phyloP scores from a whole-genome alignment of 805 yeast species.

The Ogataea ramenticola region DNA sequence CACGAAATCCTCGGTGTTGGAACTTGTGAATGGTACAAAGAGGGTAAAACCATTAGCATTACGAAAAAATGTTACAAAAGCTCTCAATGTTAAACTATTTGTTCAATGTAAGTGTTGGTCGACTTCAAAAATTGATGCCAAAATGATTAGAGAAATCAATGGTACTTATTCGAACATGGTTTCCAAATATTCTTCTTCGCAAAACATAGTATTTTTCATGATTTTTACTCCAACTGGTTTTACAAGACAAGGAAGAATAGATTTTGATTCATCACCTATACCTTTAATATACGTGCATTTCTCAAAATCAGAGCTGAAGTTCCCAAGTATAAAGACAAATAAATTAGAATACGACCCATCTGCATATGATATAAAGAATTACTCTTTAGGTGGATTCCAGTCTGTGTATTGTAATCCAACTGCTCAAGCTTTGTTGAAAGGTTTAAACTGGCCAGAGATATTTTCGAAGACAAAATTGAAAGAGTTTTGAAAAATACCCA shows the following conservation, averaged over 20 bases:
- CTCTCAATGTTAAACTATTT: slow-evolving; percentile 31
- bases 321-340: neutral
- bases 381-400: slow-evolving; percentile 30
- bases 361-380: slow-evolving; percentile 28
- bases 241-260: slow-evolving; percentile 39
- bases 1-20: slow-evolving; percentile 4
- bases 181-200: slow-evolving; percentile 4
- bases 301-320: slow-evolving; percentile 19
- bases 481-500: no score
- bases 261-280: slow-evolving; percentile 35
- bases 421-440: slow-evolving; percentile 29
- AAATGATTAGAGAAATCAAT: slow-evolving; percentile 42
- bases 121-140: slow-evolving; percentile 34
- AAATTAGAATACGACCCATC: slow-evolving; percentile 6
- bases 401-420: slow-evolving; percentile 31
- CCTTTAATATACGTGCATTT: slow-evolving; percentile 40
- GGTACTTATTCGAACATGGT: slow-evolving; percentile 35
- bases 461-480: neutral
- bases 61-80: slow-evolving; percentile 9
- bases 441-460: slow-evolving; percentile 23
- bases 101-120: slow-evolving; percentile 51
- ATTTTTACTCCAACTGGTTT: slow-evolving; percentile 39
- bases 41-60: slow-evolving; percentile 18
- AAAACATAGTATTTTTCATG: slow-evolving; percentile 27
- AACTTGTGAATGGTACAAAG: slow-evolving; percentile 17